These are phyloP conservation scores for Cymbidium sinense DNA, from an alignment of 106 monocot species.

Conservation along the genomic window DNA sequence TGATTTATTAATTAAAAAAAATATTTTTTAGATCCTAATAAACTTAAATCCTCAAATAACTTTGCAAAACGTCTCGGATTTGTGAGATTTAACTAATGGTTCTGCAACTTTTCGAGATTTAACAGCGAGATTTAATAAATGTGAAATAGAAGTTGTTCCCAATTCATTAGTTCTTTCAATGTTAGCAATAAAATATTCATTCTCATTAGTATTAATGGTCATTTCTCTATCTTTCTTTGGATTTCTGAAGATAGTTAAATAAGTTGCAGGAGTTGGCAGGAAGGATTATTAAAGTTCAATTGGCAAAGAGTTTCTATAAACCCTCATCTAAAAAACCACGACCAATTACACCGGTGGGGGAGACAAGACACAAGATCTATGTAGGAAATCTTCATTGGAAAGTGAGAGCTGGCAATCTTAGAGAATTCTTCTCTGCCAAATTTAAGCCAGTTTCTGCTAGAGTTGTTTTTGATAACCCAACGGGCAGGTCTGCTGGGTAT, in stretches of 20 bases:
- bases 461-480: slow-evolving; percentile 68
- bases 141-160: no score
- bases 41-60: no score
- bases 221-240: neutral
- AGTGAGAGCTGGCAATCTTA: slow-evolving; percentile 65
- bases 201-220: no score
- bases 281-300: slow-evolving; percentile 80
- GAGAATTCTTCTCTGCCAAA: slow-evolving; percentile 53
- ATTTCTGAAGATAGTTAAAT: neutral
- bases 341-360: slow-evolving; percentile 7
- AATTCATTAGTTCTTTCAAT: no score
- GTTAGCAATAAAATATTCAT: no score
- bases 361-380: slow-evolving; percentile 55
- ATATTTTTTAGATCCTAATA: no score
- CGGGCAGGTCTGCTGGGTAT: slow-evolving; percentile 78
- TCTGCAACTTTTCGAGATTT: no score
- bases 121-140: no score
- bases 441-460: slow-evolving; percentile 62
- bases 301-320: slow-evolving; percentile 69
- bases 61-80: no score
- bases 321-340: slow-evolving; percentile 32
- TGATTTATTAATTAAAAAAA: no score
- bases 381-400: slow-evolving; percentile 91
- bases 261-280: slow-evolving; percentile 48
- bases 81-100: no score